Conservation (phyloP, 805 yeast genomes). For the Priceomyces castillae region DNA sequence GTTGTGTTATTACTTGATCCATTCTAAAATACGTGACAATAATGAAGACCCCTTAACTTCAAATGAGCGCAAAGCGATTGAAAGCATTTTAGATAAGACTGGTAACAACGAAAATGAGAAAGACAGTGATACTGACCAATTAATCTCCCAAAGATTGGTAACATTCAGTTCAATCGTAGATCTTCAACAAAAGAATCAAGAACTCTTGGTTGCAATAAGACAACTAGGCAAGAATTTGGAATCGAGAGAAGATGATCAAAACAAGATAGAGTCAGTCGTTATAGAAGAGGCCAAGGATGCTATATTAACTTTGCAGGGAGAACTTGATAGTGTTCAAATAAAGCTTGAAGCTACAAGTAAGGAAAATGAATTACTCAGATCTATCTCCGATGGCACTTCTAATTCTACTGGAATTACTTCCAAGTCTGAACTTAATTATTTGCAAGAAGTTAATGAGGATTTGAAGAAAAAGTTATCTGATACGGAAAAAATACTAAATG, state of each 20-base stretch:
- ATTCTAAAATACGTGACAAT: constrained; percentile 55
- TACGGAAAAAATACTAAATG: constrained; percentile 34
- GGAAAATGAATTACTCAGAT: constrained; percentile 68
- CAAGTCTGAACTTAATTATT: constrained; percentile 19
- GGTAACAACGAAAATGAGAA: constrained; percentile 23
- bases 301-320: constrained; percentile 58
- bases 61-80: constrained; percentile 64
- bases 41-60: constrained; percentile 60
- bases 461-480: constrained; percentile 34
- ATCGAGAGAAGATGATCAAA: constrained; percentile 48
- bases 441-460: constrained; percentile 26
- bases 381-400: constrained; percentile 10
- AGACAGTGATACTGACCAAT: constrained; percentile 64
- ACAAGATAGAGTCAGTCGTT: constrained; percentile 45
- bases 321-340: constrained; percentile 49
- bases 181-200: constrained; percentile 70
- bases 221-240: constrained; percentile 72
- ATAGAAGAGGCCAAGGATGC: constrained; percentile 68
- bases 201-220: constrained; percentile 65
- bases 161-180: constrained; percentile 66
- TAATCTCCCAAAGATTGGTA: constrained; percentile 73
- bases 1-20: constrained; percentile 69
- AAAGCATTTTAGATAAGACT: constrained; percentile 45
- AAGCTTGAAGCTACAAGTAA: constrained; percentile 53
- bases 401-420: background rate